Base-by-base conservation (phyloP, 108 stramenopile species). In the Aureococcus anophagefferens region DNA sequence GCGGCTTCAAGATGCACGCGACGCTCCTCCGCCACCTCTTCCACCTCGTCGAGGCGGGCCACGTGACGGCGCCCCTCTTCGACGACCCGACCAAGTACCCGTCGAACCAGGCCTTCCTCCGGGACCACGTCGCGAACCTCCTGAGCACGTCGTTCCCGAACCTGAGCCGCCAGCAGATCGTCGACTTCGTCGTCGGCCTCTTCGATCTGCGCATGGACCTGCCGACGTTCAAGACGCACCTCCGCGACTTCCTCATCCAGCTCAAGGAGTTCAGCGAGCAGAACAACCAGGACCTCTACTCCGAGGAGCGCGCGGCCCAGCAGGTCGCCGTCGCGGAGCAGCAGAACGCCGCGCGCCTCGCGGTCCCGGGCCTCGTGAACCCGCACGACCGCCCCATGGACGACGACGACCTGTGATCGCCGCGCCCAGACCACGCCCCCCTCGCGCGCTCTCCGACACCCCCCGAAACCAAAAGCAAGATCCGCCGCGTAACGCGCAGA, bases 1-100 rank as follows among this genome's bases (percentile, higher is more conserved):
- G 91, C 21, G 95, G 95, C 21, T 96, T 99, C 84, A 93, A 91
- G 83, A 94, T 97, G 94, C 98, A 99, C 79, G 93, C 96, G 25
- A 94, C 94, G 30, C 85, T 99, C 18, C 84, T 99, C 59, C 90
- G 92, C 67, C 85, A 90, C 59, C 94, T 97, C 90, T 97, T 96
- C 80, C 92, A 96, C 70, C 74, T 97, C 31, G 91, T 96, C 25
- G 90, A 96, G 79, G 85, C 79, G 76, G 93, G 94, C 63, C 95
- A 95, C 72, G 94, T 98, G 1, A 91, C 90, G 15, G 93, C 93
- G 11, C 95, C 96, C 29, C 86, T 99, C 30, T 94, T 92, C 72
- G 94, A 93, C 71, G 40, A 13, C 13, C n/a, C n/a, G n/a, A 13
- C 9, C 13, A 44, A 44, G 9, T 44, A 44, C 40, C 87, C 86